Conservation (phyloP, 2,329 filamentous ascomycete genomes). For the Xylaria hypoxylon region DNA sequence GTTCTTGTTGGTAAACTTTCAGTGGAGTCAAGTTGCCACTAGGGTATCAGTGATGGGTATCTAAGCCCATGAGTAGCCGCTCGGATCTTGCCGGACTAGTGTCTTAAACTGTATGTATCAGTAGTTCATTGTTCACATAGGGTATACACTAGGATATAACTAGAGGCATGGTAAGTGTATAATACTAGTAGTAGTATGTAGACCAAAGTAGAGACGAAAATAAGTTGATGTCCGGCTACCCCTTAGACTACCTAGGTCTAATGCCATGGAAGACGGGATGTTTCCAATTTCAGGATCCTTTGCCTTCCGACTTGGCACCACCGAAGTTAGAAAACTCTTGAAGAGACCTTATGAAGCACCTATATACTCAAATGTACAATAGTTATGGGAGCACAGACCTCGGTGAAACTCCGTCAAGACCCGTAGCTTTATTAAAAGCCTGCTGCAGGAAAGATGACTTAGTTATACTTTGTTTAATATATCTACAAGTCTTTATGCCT, state of each 20-base stretch:
- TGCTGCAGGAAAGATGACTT: not conserved
- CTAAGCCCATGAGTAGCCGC: not conserved
- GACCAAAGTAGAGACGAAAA: not conserved
- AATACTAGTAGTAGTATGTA: no score
- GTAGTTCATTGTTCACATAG: not conserved
- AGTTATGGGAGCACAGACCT: constrained; percentile 1
- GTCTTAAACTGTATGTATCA: not conserved
- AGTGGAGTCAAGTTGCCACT: not conserved
- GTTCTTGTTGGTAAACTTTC: not conserved
- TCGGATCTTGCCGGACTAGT: constrained; percentile 3
- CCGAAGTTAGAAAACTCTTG: not conserved
- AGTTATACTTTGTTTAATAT: not conserved
- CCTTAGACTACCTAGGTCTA: not conserved
- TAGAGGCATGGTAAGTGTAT: not conserved
- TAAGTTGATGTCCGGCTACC: not conserved
- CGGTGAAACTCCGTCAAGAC: not conserved
- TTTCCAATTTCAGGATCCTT: not conserved
- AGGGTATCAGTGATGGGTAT: not conserved
- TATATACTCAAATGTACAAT: not conserved
- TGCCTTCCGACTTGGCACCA: not conserved
- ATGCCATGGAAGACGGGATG: not conserved
- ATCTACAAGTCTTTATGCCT: not conserved
- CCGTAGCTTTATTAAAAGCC: not conserved
- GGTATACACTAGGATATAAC: not conserved
- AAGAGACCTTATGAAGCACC: not conserved